Evolutionary conservation across 352 stramenopile genomes (phyloP).

Genomic region (Phytophthora multivora): DNA sequence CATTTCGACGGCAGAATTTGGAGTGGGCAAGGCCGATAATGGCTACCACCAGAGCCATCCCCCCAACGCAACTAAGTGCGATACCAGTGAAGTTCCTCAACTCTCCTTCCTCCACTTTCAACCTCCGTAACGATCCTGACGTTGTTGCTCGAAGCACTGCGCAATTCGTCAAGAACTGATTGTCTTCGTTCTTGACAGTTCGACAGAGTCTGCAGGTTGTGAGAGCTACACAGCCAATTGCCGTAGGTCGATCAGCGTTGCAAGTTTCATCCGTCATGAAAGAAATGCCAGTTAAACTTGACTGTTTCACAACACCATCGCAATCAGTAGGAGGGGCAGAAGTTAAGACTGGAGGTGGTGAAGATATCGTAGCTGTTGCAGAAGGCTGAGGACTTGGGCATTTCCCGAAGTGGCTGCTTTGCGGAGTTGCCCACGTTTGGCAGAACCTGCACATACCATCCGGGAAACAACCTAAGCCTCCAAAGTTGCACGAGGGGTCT

Average conservation of each 20-base stretch:
- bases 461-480: slow-evolving; percentile 37
- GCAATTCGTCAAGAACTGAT: slow-evolving; percentile 42
- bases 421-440: slow-evolving; percentile 21
- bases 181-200: slow-evolving; percentile 50
- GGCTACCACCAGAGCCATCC: slow-evolving; percentile 20
- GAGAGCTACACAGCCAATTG: slow-evolving; percentile 38
- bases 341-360: slow-evolving; percentile 1
- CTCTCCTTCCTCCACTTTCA: neutral
- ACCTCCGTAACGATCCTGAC: neutral
- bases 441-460: slow-evolving; percentile 39
- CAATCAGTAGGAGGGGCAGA: slow-evolving; percentile 15
- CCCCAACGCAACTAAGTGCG: slow-evolving; percentile 14
- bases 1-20: slow-evolving; percentile 11
- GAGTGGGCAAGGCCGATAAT: slow-evolving; percentile 22
- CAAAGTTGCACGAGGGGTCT: slow-evolving; percentile 26
- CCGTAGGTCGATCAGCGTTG: slow-evolving; percentile 7
- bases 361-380: neutral
- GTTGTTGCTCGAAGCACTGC: slow-evolving; percentile 2
- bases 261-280: slow-evolving; percentile 44
- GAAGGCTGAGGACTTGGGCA: slow-evolving; percentile 5
- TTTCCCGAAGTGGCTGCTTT: slow-evolving; percentile 24
- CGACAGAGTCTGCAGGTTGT: slow-evolving; percentile 56
- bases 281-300: slow-evolving; percentile 31
- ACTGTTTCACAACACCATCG: slow-evolving; percentile 12
- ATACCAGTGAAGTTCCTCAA: slow-evolving; percentile 5